Percentiles rank a stretch among this genome's conserved stretches.
Evolutionary conservation across 257 asterid genomes (phyloP).

Genomic region (Scutellaria baicalensis): DNA sequence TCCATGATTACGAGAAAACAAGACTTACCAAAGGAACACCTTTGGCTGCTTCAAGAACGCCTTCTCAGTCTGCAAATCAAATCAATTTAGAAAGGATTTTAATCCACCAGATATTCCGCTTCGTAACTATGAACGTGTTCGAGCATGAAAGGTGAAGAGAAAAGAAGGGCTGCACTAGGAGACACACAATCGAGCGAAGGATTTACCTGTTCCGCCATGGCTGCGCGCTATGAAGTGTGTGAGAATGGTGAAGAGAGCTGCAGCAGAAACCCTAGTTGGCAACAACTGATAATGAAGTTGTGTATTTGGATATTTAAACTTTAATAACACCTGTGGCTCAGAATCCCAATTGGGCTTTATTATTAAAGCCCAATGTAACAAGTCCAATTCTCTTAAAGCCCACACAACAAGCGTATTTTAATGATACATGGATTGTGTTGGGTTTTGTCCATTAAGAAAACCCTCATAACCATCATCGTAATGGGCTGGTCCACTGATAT

Average conservation of each 20-base stretch:
- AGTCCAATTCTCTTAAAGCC: background rate
- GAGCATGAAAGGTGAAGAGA: background rate
- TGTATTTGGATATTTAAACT: background rate
- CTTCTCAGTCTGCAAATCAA: conserved; percentile 38
- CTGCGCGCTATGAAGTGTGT: conserved; percentile 5
- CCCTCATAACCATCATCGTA: no score
- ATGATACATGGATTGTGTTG: no score
- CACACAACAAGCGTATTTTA: no score
- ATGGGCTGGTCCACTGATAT: no score
- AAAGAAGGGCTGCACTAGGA: background rate
- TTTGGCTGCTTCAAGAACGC: conserved; percentile 49
- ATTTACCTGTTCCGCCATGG: conserved; percentile 44
- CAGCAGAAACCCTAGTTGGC: conserved; percentile 21
- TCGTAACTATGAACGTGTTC: background rate
- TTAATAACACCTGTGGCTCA: background rate
- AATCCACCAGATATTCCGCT: background rate
- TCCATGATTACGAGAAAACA: background rate
- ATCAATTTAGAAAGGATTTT: background rate
- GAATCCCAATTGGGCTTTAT: background rate
- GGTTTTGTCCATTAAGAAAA: no score
- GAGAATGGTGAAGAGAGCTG: background rate
- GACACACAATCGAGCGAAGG: background rate
- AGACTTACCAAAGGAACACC: conserved; percentile 39
- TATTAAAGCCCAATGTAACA: background rate
- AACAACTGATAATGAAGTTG: conserved; percentile 2